Percentiles rank a stretch among this genome's conserved stretches.
Evolutionary conservation across 352 stramenopile genomes (phyloP).

Genomic region (Pythium guiyangense): DNA sequence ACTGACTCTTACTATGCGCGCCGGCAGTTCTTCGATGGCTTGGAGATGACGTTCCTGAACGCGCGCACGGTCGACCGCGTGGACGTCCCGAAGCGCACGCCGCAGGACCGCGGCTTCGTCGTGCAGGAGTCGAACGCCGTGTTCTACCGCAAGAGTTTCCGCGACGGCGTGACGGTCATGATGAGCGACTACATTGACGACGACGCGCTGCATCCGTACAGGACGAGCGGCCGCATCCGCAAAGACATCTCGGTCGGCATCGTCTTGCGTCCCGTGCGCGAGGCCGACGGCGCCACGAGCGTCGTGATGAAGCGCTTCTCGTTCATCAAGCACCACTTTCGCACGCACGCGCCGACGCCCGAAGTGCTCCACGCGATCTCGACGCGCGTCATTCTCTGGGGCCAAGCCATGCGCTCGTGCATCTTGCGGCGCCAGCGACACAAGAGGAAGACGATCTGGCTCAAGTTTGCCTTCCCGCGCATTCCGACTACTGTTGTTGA

Average conservation of each 20-base stretch:
- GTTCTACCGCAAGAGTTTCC: too few species aligned
- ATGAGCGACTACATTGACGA: too few species aligned
- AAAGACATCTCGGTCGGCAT: too few species aligned
- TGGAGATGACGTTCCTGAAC: conserved; percentile 49
- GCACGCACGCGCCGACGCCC: conserved; percentile 26
- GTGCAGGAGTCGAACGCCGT: too few species aligned
- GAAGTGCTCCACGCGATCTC: conserved; percentile 61
- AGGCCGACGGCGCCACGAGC: too few species aligned
- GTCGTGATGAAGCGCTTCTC: too few species aligned
- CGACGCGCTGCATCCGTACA: too few species aligned
- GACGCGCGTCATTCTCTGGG: conserved; percentile 61
- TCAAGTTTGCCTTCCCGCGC: conserved; percentile 32
- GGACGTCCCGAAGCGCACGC: conserved; percentile 38
- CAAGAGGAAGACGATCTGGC: conserved; percentile 32
- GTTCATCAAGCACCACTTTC: conserved; percentile 57
- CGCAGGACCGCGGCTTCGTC: too few species aligned
- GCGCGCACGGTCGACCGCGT: conserved; percentile 59
- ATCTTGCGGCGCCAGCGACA: conserved; percentile 28
- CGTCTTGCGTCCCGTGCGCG: too few species aligned
- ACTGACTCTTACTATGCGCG: neutral
- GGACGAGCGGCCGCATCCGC: too few species aligned
- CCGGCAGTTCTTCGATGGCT: conserved; percentile 46
- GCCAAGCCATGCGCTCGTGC: conserved; percentile 51
- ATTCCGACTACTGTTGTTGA: neutral
- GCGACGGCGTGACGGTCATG: too few species aligned